phyloP scores from a whole-genome alignment of 352 stramenopile genomes.

The Globisporangium uncinulatum region DNA sequence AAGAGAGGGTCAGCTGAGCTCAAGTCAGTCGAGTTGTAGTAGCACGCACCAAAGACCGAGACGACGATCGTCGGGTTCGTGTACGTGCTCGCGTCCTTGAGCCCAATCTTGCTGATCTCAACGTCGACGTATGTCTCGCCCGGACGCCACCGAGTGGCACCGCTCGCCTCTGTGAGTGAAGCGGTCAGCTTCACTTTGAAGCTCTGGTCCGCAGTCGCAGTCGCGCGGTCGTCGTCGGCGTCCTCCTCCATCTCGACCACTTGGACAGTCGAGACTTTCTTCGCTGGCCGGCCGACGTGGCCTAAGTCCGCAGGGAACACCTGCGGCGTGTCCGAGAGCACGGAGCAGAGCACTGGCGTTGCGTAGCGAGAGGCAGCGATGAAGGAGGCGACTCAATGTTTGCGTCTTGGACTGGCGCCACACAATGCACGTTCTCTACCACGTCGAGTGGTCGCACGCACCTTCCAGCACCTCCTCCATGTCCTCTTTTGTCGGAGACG shows the following conservation, averaged over 20 bases:
- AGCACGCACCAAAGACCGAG: conserved; percentile 40
- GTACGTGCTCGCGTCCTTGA: conserved; percentile 62
- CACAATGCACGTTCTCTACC: background rate
- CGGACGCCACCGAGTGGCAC: conserved; percentile 2
- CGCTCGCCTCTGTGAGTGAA: background rate
- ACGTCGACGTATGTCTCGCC: conserved; percentile 51
- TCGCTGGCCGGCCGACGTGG: conserved; percentile 12
- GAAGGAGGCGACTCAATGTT: background rate
- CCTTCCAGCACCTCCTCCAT: conserved; percentile 56
- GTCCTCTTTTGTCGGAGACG: conserved; percentile 54
- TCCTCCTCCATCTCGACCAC: conserved; percentile 19
- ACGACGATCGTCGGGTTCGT: conserved; percentile 61
- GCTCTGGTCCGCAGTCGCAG: too few species aligned
- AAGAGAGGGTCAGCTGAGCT: background rate
- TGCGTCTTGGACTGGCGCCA: background rate
- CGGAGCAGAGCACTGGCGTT: conserved; percentile 26
- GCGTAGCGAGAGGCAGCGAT: background rate
- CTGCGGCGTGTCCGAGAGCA: conserved; percentile 30
- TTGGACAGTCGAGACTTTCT: conserved; percentile 23
- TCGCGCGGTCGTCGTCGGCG: conserved; percentile 18
- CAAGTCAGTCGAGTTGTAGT: background rate
- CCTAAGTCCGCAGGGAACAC: conserved; percentile 30
- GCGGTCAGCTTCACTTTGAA: too few species aligned
- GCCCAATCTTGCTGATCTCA: conserved; percentile 40
- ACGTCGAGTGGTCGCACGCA: conserved; percentile 7